Base-by-base conservation (phyloP, 495 filamentous ascomycete genomes). In the Xylaria sp. region DNA sequence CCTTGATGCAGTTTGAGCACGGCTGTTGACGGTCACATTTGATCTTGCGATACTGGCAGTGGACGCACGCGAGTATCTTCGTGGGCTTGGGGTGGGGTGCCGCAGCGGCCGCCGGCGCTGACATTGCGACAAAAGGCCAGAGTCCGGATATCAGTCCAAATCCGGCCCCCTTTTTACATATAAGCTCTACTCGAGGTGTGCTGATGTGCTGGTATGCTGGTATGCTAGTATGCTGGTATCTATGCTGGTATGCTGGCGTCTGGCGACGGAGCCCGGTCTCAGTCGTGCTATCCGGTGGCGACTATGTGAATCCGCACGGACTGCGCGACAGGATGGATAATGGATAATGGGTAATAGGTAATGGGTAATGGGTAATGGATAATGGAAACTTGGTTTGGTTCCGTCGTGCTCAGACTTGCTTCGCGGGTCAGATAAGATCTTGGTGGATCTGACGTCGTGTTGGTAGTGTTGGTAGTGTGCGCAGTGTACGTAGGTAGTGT, bases 11-110 rank as follows among this genome's bases (percentile, higher is more conserved):
- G 59, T 90, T 89, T 37, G 85, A 81, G 70, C 90, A 92, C 17
- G 90, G 89, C 77, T 89, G 88, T 50, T 84, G 82, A 46, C 89
- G 86, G 74, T 91, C 88, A 75, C 90, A 92, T 70, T 86, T 88
- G 73, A 91, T 85, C 77, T 92, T 92, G 44, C 89, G 81, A 58
- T 85, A 84, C 70, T 89, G 88, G 71, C 90, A 92, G 9, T 82
- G 77, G 8, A 79, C 76, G 59, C 82, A 84, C n/a, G 82, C 81
- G 19, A 84, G 74, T n/a, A 79, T 75, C 35, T 59, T 65, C 6
- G 69, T 44, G 40, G 69, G 69, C 17, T 71, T 71, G 12, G 41
- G 8, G 61, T 46, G 61, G 48, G 44, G 48, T 21, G 69, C 17
- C n/a, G 68, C 58, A 43, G 43, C 57, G n/a, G 55, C 26, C 19